A percentile compares a stretch with the other conserved stretches of the same genome.
Conservation (phyloP, 2,329 filamentous ascomycete genomes). For the Plectosphaerella sp. region DNA sequence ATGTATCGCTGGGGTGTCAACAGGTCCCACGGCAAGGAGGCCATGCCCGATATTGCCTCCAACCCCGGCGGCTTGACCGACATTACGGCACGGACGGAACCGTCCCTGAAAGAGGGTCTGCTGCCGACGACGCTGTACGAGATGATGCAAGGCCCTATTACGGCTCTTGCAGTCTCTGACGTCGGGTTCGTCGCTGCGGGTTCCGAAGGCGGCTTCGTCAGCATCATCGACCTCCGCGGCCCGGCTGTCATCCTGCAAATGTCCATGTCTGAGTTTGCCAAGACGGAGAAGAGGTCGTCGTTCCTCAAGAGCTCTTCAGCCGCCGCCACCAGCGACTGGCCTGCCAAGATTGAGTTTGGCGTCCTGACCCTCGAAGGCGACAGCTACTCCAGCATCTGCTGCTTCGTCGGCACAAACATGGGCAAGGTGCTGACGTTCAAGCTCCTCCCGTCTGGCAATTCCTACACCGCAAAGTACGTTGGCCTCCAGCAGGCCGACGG, state of each 20-base stretch:
- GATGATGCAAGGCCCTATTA: slow-evolving; percentile 78
- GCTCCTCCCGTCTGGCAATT: slow-evolving; percentile 69
- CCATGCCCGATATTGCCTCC: slow-evolving; percentile 37
- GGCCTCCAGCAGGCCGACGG: slow-evolving; percentile 66
- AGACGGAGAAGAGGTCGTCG: slow-evolving; percentile 70
- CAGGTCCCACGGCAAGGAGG: slow-evolving; percentile 62
- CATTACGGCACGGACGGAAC: slow-evolving; percentile 69
- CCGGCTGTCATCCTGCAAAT: slow-evolving; percentile 78
- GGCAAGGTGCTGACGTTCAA: slow-evolving; percentile 89
- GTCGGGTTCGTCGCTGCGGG: slow-evolving; percentile 88
- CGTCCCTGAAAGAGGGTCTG: slow-evolving; percentile 70
- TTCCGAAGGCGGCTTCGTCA: slow-evolving; percentile 76
- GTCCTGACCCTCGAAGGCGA: slow-evolving; percentile 93
- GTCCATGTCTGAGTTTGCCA: slow-evolving; percentile 68
- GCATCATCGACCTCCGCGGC: slow-evolving; percentile 81
- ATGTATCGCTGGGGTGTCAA: slow-evolving; percentile 89
- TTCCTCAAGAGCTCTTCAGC: slow-evolving; percentile 57
- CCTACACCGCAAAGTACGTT: slow-evolving; percentile 68
- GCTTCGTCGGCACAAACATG: slow-evolving; percentile 83
- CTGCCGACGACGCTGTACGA: slow-evolving; percentile 78
- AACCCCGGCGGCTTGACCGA: slow-evolving; percentile 69
- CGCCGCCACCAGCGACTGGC: slow-evolving; percentile 60
- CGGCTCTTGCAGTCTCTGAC: slow-evolving; percentile 78
- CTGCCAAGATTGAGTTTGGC: slow-evolving; percentile 81
- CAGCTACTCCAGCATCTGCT: slow-evolving; percentile 87